phyloP scores from a whole-genome alignment of 495 filamentous ascomycete species.

The Annulohypoxylon bovei region DNA sequence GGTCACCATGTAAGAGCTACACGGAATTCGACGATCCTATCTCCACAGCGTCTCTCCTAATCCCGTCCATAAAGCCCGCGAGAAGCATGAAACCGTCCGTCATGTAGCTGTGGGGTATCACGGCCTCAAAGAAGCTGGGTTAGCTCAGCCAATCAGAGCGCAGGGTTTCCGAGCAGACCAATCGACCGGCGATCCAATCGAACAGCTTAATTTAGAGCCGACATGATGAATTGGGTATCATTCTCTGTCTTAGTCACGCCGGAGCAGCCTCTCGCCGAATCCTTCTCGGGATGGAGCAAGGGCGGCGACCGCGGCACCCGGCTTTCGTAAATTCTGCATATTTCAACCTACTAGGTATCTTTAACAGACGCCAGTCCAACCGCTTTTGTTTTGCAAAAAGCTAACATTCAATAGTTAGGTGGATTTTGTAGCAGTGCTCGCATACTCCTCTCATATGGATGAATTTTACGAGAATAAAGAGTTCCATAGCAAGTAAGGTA shows the following conservation, averaged over 20 bases:
- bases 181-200: conserved; percentile 17
- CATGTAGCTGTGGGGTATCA: background rate
- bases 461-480: too few species aligned
- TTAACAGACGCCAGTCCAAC: too few species aligned
- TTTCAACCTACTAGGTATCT: background rate
- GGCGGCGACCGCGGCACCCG: too few species aligned
- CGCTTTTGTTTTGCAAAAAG: too few species aligned
- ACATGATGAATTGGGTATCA: conserved; percentile 19
- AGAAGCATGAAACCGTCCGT: background rate
- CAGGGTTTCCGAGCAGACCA: conserved; percentile 38
- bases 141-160: conserved; percentile 19
- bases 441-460: too few species aligned
- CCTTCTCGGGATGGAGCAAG: background rate
- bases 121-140: background rate
- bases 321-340: too few species aligned
- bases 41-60: background rate
- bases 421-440: background rate
- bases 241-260: conserved; percentile 8
- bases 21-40: conserved; percentile 5
- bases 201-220: background rate
- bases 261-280: background rate
- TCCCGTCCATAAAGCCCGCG: background rate
- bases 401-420: too few species aligned
- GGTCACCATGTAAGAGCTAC: conserved; percentile 1
- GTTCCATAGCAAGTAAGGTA: background rate